Conservation (phyloP, 1,139 yeast species). For the Neolecta irregularis region DNA sequence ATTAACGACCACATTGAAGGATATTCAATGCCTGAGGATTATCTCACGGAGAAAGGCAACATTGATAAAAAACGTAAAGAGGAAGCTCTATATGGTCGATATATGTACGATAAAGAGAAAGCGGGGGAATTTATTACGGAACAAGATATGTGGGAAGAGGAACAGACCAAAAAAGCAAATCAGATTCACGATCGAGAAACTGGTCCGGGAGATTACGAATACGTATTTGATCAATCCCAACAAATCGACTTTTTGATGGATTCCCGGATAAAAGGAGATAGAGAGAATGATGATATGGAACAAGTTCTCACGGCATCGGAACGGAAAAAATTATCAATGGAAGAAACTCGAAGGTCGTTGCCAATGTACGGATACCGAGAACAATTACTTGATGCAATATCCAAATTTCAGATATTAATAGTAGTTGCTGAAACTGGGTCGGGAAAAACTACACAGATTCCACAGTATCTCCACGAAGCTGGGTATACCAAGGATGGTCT, state of each 20-base stretch:
- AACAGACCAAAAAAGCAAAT: slow-evolving; percentile 40
- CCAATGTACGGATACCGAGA: slow-evolving; percentile 62
- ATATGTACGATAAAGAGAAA: slow-evolving; percentile 20
- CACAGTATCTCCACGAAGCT: slow-evolving; percentile 72
- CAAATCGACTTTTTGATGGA: slow-evolving; percentile 41
- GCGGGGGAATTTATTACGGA: slow-evolving; percentile 22
- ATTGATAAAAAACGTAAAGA: slow-evolving; percentile 40
- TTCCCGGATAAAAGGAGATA: slow-evolving; percentile 20
- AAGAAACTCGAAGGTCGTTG: slow-evolving; percentile 42
- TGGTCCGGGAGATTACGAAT: slow-evolving; percentile 67
- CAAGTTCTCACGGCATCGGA: slow-evolving; percentile 24
- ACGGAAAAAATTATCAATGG: slow-evolving; percentile 32
- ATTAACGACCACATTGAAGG: slow-evolving; percentile 26
- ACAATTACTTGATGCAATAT: slow-evolving; percentile 47
- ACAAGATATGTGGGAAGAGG: slow-evolving; percentile 48
- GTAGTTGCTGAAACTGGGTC: slow-evolving; percentile 97
- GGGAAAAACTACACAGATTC: slow-evolving; percentile 90
- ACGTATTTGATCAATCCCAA: slow-evolving; percentile 69
- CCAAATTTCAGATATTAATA: slow-evolving; percentile 55
- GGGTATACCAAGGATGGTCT: slow-evolving; percentile 45
- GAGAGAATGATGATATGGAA: slow-evolving; percentile 10
- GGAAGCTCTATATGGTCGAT: slow-evolving; percentile 26
- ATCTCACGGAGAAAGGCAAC: slow-evolving; percentile 36
- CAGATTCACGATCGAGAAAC: slow-evolving; percentile 24
- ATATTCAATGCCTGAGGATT: slow-evolving; percentile 45